Evolutionary conservation across 768 basidiomycete species (phyloP), one percentile per base, ranked within the genome.

Genomic region (Boletus reticulatus): DNA sequence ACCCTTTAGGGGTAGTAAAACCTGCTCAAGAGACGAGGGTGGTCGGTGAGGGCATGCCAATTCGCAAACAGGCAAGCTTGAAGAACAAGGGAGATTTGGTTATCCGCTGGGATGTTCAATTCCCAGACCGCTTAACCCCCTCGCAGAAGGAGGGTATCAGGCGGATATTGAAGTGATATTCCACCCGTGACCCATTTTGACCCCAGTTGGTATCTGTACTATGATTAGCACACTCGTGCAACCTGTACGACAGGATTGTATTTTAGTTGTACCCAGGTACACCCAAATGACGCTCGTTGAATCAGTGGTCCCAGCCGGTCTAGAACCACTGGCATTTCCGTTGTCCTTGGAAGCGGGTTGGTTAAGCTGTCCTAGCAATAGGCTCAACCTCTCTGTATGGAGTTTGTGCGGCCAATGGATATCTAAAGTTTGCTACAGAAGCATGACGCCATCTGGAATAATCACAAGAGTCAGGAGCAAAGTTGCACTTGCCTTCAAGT

Each of bases 31-130:
- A 88, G 70, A 89, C 84, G 19, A 80, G 75, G 27, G 71, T 97
- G 4, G 45, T 75, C 3, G 88, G 85, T 2, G 93, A 97, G 69
- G 94, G 94, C 9, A 94, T 95, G 92, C 94, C 95, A 3, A 85
- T 94, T 45, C 80, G 93, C 54, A 94, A 91, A 70, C 88, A 86
- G 56, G 86, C 85, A 17, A 77, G 76, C 42, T 76, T 76, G 54
- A 81, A 78, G 73, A 82, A 76, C 58, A 92, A 90, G 73, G 96
- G 96, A 1, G 92, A 98, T 72, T 70, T 98, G 49, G 76, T 90
- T 47, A 79, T 96, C 46, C 82, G 80, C 58, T 92, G 88, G 90
- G 83, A 96, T 41, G 81, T 96, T 20, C 78, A 83, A 24, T 95
- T 98, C 80, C 96, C 96, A 0, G 80, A 83, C 29, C 75, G 81